Evolutionary conservation across 768 basidiomycete species (phyloP), one percentile per base, ranked within the genome.

Genomic region (Porphyrellus cyaneotinctus): DNA sequence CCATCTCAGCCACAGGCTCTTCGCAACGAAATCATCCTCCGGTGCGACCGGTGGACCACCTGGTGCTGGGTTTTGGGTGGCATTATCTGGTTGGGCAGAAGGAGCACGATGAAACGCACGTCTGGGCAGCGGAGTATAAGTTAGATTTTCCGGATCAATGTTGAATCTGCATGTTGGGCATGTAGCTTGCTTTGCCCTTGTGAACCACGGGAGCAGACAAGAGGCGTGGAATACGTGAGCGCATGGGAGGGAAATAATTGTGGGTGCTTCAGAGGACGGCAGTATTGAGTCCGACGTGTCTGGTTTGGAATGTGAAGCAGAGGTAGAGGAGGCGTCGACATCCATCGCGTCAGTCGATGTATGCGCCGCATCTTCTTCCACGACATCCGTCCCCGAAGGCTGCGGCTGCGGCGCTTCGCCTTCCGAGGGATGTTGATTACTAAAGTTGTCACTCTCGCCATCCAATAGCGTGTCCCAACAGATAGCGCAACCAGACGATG

Each of bases 101-200:
- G 53, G 49, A 10, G 48, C 36, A 22, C 57, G 60, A 30, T 36
- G 48, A 31, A 64, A 62, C 22, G 47, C 23, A 23, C 50, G 66
- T 55, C 63, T 57, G 17, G 61, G 46, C 11, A 24, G 54, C 3
- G 63, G 60, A 32, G 60, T 59, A 49, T 74, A 81, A 0, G 87
- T 88, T 42, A 90, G 67, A 51, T 84, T 84, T 50, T 88, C 83
- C 0, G 89, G 89, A 62, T 91, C 89, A 49, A 91, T 80, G 57
- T 91, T 84, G 61, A 91, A 91, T 56, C 89, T 73, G 69, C 89
- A 91, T 0, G 87, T 87, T 0, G 89, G 89, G 58, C 89, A 91
- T 2, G 89, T 91, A 18, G 89, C 90, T 58, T 87, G 85, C 38
- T 75, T 77, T 12, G 88, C 85, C 52, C 86, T 75, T 4, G 88